These are phyloP conservation scores for Calonectria hawksworthii DNA, from an alignment of 2,329 filamentous ascomycete genomes.

Conservation along the genomic window DNA sequence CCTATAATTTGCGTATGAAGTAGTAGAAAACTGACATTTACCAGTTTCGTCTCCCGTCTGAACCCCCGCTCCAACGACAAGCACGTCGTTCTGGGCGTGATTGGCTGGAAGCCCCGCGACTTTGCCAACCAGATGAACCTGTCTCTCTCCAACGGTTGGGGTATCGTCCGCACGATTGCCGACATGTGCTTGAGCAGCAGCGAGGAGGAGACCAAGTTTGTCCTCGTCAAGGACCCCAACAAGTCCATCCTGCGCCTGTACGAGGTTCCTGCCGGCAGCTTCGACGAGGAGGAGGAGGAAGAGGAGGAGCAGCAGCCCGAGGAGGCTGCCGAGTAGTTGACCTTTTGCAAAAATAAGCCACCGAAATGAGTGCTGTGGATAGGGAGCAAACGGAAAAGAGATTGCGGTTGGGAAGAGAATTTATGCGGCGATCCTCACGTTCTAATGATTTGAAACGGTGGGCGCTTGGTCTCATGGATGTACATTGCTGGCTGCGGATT, in stretches of 20 bases:
- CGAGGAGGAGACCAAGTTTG: slow-evolving; percentile 85
- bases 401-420: slow-evolving; percentile 33
- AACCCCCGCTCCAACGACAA: slow-evolving; percentile 94
- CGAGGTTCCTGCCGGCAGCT: slow-evolving; percentile 87
- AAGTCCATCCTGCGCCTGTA: slow-evolving; percentile 95
- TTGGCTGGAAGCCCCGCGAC: slow-evolving; percentile 98
- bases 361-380: slow-evolving; percentile 26
- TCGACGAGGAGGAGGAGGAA: slow-evolving; percentile 86
- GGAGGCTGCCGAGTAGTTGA: slow-evolving; percentile 33
- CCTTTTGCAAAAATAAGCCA: background rate
- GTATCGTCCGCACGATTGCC: slow-evolving; percentile 97
- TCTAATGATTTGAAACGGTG: slow-evolving; percentile 47
- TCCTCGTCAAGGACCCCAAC: slow-evolving; percentile 92
- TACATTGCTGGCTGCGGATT: slow-evolving; percentile 32
- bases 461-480: slow-evolving; percentile 36
- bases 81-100: slow-evolving; percentile 94
- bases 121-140: slow-evolving; percentile 99
- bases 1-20: background rate
- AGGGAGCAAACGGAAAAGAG: slow-evolving; percentile 35
- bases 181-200: slow-evolving; percentile 89
- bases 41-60: slow-evolving; percentile 91
- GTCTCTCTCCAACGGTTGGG: slow-evolving; percentile 97
- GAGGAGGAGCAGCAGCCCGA: slow-evolving; percentile 59
- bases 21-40: slow-evolving; percentile 33
- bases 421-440: slow-evolving; percentile 36